Evolutionary conservation across 2,329 filamentous ascomycete species (phyloP), one percentile per base, ranked within the genome.

Genomic region (Delphinella strobiligena): DNA sequence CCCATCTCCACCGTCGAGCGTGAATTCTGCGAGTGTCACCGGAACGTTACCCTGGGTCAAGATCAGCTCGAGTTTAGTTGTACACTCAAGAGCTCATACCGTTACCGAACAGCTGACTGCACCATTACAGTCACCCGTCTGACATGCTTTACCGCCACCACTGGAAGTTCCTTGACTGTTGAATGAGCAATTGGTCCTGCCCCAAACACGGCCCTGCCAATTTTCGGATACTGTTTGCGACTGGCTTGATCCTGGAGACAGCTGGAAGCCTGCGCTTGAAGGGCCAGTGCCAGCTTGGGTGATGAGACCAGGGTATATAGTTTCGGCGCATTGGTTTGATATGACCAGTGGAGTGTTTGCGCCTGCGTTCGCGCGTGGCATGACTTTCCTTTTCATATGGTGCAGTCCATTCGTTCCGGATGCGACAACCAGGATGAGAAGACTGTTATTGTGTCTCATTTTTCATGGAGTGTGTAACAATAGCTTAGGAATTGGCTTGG

Each of bases 191-290:
- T 91, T 91, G 14, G 84, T 89, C 39, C 85, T 70, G 10, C 78
- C 85, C 85, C 84, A 91, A 19, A 91, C 67, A 39, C 85, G 74
- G 8, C 85, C 85, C 54, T 83, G 78, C 85, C 84, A 93, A 49
- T 85, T 75, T 36, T 72, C 65, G 9, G 77, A 74, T 17, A 91
- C 82, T 38, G 69, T 75, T 44, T 87, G 63, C 31, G 71, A 70
- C 45, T 60, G 72, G 39, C 69, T 75, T 24, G 69, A 63, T 33
- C 79, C 75, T 3, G 74, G 56, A 1, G 60, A 53, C 27, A 89
- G 69, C 51, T 76, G 69, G 54, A 89, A 91, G 15, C 83, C 85
- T 15, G 74, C 75, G 9, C 66, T 68, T 2, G 69, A 68, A 5
- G 83, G 81, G 1, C 78, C 79, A 11, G 71, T 73, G 16, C 84